Evolutionary conservation across 2,329 filamentous ascomycete species (phyloP).

Genomic region (Microdochium paspali): DNA sequence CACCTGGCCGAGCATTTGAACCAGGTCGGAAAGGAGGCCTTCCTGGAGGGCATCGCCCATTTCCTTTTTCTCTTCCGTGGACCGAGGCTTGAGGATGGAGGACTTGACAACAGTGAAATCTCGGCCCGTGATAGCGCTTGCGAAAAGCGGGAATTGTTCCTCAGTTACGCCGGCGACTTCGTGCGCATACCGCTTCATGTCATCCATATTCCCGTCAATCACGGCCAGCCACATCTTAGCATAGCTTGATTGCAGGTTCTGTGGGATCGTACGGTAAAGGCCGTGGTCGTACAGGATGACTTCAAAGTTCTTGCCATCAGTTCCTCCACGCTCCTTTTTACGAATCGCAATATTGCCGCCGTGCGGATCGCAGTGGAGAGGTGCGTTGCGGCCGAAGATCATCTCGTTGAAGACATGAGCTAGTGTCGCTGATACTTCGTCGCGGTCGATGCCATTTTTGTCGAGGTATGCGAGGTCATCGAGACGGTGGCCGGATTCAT

Average conservation of each 20-base stretch:
- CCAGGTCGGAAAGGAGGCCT: slow-evolving; percentile 78
- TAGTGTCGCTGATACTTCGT: slow-evolving; percentile 87
- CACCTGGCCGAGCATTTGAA: slow-evolving; percentile 79
- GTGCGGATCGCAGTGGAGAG: slow-evolving; percentile 93
- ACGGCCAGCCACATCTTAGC: slow-evolving; percentile 97
- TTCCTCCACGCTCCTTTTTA: slow-evolving; percentile 53
- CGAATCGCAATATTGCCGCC: slow-evolving; percentile 93
- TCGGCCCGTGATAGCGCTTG: slow-evolving; percentile 88
- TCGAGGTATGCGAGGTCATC: slow-evolving; percentile 88
- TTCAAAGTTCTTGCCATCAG: slow-evolving; percentile 70
- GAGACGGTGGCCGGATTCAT: slow-evolving; percentile 73
- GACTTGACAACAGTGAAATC: slow-evolving; percentile 72
- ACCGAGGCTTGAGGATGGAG: slow-evolving; percentile 49
- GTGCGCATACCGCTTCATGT: slow-evolving; percentile 81
- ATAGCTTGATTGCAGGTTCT: slow-evolving; percentile 70
- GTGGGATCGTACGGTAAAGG: slow-evolving; percentile 85
- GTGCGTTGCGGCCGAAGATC: slow-evolving; percentile 87
- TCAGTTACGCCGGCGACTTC: slow-evolving; percentile 85
- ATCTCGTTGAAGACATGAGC: slow-evolving; percentile 97
- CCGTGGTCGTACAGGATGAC: slow-evolving; percentile 96
- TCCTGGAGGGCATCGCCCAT: slow-evolving; percentile 80
- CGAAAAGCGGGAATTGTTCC: slow-evolving; percentile 89
- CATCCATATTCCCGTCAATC: slow-evolving; percentile 74
- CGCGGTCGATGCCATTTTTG: slow-evolving; percentile 76
- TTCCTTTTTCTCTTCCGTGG: slow-evolving; percentile 70